phyloP scores from a whole-genome alignment of 2,329 filamentous ascomycete species.

The Aspergillus candidus region DNA sequence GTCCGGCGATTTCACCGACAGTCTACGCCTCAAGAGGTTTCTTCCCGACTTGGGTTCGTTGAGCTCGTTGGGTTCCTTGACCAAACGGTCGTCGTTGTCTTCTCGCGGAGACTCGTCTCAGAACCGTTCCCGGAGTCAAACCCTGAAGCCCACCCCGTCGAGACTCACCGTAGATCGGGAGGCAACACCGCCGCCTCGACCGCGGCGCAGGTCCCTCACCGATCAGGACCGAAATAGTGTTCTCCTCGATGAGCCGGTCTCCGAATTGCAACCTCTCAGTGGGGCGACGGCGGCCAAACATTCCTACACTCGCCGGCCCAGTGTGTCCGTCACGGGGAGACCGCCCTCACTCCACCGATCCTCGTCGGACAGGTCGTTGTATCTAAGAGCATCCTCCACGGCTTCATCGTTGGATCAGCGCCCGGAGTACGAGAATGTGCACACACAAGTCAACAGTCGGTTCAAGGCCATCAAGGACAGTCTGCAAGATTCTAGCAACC shows the following conservation, averaged over 20 bases:
- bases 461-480: slow-evolving; percentile 88
- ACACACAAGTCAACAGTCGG: slow-evolving; percentile 79
- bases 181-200: slow-evolving; percentile 2
- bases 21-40: slow-evolving; percentile 28
- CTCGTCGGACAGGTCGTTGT: slow-evolving; percentile 70
- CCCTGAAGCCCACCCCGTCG: slow-evolving; percentile 13
- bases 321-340: slow-evolving; percentile 17
- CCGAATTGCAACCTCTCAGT: slow-evolving; percentile 26
- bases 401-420: slow-evolving; percentile 82
- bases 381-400: slow-evolving; percentile 65
- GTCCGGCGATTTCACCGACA: slow-evolving; percentile 28
- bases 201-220: slow-evolving; percentile 8
- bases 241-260: slow-evolving; percentile 26
- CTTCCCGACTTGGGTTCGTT: slow-evolving; percentile 30
- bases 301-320: slow-evolving; percentile 28
- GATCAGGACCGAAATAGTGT: slow-evolving; percentile 17
- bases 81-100: slow-evolving; percentile 26
- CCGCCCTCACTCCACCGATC: slow-evolving; percentile 49
- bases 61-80: slow-evolving; percentile 23
- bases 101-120: slow-evolving; percentile 21
- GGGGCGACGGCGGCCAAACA: slow-evolving; percentile 26
- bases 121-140: slow-evolving; percentile 26
- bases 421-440: slow-evolving; percentile 69
- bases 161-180: slow-evolving; percentile 16
- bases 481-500: slow-evolving; percentile 72